Evolutionary conservation across 768 basidiomycete species (phyloP).

Genomic region (Mycena venus): DNA sequence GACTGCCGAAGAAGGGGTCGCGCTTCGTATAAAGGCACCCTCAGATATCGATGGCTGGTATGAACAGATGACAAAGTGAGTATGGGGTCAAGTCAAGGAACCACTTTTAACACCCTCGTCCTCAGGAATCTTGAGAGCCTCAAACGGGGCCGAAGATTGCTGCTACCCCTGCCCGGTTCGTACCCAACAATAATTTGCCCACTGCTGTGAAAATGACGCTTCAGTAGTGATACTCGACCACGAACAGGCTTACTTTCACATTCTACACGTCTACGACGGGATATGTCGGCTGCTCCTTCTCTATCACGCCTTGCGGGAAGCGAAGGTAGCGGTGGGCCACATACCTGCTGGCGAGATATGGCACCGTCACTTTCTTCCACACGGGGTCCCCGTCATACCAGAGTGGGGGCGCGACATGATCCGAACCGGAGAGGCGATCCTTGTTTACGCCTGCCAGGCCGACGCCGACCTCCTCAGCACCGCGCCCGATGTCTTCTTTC

Average conservation of each 20-base stretch:
- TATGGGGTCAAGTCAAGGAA: background rate
- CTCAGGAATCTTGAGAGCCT: constrained; percentile 24
- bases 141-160: constrained; percentile 12
- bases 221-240: constrained; percentile 52
- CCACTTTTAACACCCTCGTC: background rate
- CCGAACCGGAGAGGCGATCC: constrained; percentile 49
- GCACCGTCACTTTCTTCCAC: constrained; percentile 39
- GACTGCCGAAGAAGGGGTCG: constrained; percentile 41
- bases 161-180: constrained; percentile 26
- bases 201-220: background rate
- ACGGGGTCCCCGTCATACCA: constrained; percentile 50
- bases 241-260: constrained; percentile 52
- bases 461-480: constrained; percentile 37
- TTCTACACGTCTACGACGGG: constrained; percentile 49
- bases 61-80: constrained; percentile 42
- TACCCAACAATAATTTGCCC: background rate
- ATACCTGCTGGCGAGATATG: constrained; percentile 3
- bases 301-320: constrained; percentile 43
- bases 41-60: constrained; percentile 47
- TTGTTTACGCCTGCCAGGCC: constrained; percentile 46
- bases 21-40: constrained; percentile 42
- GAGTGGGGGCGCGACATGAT: constrained; percentile 56
- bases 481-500: constrained; percentile 40
- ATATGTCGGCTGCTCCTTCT: constrained; percentile 52
- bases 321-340: constrained; percentile 16